Percentiles rank a stretch among this genome's conserved stretches.
Conservation (phyloP, 495 filamentous ascomycete genomes). For the Hypoxylon lenormandii region DNA sequence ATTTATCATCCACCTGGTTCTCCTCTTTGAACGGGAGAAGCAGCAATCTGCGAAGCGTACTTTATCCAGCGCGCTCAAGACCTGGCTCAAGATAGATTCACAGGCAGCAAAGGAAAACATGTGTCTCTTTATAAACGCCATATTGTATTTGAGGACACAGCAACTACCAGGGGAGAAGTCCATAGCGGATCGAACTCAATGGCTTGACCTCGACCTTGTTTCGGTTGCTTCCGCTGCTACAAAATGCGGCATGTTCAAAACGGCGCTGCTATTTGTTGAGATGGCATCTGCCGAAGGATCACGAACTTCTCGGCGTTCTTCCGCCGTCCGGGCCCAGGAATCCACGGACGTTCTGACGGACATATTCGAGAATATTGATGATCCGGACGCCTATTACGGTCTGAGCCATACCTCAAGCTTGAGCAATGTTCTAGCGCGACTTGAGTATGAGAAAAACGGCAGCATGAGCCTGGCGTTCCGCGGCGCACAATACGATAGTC, state of each 20-base stretch:
- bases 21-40: constrained; percentile 67
- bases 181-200: constrained; percentile 79
- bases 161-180: constrained; percentile 78
- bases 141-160: constrained; percentile 90
- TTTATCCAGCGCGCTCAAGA: constrained; percentile 63
- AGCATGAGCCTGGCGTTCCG: constrained; percentile 89
- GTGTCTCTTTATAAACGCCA: constrained; percentile 75
- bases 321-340: constrained; percentile 67
- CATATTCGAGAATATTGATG: constrained; percentile 90
- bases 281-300: constrained; percentile 68
- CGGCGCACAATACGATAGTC: constrained; percentile 89
- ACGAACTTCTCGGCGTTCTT: constrained; percentile 74
- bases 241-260: constrained; percentile 85
- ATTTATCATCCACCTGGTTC: constrained; percentile 81
- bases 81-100: constrained; percentile 63
- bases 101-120: constrained; percentile 59
- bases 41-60: constrained; percentile 60
- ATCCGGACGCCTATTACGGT: constrained; percentile 97
- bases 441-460: constrained; percentile 92
- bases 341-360: constrained; percentile 76
- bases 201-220: constrained; percentile 85
- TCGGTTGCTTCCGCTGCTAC: constrained; percentile 80
- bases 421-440: constrained; percentile 76
- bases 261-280: constrained; percentile 85
- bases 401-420: constrained; percentile 81